A percentile compares a stretch with the other conserved stretches of the same genome.
Evolutionary conservation across 1,284 basidiomycete genomes (phyloP).

Genomic region (Ustilago xerochloae): DNA sequence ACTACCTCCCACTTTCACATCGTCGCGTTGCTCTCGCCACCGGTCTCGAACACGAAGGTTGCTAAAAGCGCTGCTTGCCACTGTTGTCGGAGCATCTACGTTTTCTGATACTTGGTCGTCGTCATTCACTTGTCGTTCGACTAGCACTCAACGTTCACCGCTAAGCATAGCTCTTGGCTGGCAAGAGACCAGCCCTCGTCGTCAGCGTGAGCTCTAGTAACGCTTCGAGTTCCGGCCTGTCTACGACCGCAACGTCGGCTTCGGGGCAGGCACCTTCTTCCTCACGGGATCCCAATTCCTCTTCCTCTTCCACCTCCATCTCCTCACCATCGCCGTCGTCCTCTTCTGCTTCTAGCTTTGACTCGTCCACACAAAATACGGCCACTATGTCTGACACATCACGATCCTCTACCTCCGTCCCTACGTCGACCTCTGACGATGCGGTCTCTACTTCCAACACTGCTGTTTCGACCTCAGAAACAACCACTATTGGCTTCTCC

Average conservation of each 20-base stretch:
- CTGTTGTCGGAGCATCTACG: background rate
- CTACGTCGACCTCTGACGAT: constrained; percentile 6
- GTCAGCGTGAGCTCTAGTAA: constrained; percentile 34
- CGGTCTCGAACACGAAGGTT: background rate
- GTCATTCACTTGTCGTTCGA: background rate
- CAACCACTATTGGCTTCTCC: constrained; percentile 14
- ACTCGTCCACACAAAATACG: constrained; percentile 3
- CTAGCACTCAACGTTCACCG: background rate
- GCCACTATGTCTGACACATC: constrained; percentile 42
- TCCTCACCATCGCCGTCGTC: constrained; percentile 4
- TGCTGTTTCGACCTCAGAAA: constrained; percentile 23
- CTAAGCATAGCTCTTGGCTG: constrained; percentile 8
- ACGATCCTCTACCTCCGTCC: constrained; percentile 6
- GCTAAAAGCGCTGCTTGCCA: background rate
- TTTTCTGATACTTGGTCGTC: background rate
- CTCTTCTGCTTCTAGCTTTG: constrained; percentile 2
- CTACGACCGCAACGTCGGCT: constrained; percentile 20
- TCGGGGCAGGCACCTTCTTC: constrained; percentile 25
- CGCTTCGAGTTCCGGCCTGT: constrained; percentile 27
- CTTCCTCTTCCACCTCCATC: constrained; percentile 7
- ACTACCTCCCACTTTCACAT: background rate
- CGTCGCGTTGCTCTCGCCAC: background rate
- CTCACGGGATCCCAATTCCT: background rate
- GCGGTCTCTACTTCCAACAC: constrained; percentile 5
- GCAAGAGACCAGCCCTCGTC: constrained; percentile 12